phyloP scores from a whole-genome alignment of 768 basidiomycete genomes.

The Naematelia aurantialba region DNA sequence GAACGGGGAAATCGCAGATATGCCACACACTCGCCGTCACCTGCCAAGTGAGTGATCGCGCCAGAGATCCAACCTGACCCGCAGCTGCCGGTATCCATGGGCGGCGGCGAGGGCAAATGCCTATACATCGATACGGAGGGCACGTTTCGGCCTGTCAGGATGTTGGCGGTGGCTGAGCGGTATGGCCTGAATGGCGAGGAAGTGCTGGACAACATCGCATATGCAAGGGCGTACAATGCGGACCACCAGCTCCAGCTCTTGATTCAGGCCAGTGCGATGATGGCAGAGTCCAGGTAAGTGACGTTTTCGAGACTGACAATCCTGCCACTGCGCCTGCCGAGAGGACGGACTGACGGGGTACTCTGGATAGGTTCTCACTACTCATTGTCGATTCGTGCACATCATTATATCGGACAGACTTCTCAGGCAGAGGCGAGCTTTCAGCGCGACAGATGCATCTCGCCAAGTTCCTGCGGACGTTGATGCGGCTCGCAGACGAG shows the following conservation, averaged over 20 bases:
- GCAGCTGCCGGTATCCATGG: slow-evolving; percentile 86
- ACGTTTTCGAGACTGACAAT: not conserved
- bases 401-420: slow-evolving; percentile 91
- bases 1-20: slow-evolving; percentile 96
- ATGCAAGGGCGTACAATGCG: slow-evolving; percentile 96
- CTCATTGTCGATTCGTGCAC: slow-evolving; percentile 96
- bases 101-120: slow-evolving; percentile 98
- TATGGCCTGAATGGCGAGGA: slow-evolving; percentile 97
- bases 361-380: slow-evolving; percentile 72
- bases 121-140: slow-evolving; percentile 99
- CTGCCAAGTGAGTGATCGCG: slow-evolving; percentile 61
- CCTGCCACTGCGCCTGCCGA: not conserved
- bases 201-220: slow-evolving; percentile 96
- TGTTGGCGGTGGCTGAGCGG: slow-evolving; percentile 90
- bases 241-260: slow-evolving; percentile 91
- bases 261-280: slow-evolving; percentile 90
- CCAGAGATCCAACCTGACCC: not conserved
- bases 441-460: slow-evolving; percentile 93
- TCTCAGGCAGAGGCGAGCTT: slow-evolving; percentile 88
- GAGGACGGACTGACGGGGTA: slow-evolving; percentile 3
- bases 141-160: slow-evolving; percentile 92
- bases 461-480: slow-evolving; percentile 87
- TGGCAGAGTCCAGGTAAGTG: slow-evolving; percentile 90
- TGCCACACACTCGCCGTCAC: slow-evolving; percentile 98
- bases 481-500: slow-evolving; percentile 94